These are phyloP conservation scores for Monosporascus sp. DNA, from an alignment of 2,329 filamentous ascomycete genomes.

Conservation along the genomic window DNA sequence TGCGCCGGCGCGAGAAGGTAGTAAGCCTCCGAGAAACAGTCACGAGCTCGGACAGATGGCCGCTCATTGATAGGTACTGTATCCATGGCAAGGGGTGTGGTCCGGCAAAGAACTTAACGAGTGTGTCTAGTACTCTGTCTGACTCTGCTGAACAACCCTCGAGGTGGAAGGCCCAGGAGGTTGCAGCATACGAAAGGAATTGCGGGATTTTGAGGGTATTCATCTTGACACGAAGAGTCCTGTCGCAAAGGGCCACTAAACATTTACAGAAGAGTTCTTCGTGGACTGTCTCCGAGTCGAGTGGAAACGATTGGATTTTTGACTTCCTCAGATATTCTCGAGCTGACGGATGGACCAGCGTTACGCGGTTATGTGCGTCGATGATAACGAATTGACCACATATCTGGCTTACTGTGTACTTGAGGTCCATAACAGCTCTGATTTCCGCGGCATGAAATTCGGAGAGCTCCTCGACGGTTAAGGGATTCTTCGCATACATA, in stretches of 20 bases:
- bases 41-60: constrained; percentile 9
- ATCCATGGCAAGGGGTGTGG: constrained; percentile 18
- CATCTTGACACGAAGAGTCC: constrained; percentile 9
- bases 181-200: constrained; percentile 14
- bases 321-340: constrained; percentile 9
- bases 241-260: constrained; percentile 11
- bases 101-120: constrained; percentile 15
- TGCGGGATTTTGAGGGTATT: constrained; percentile 1
- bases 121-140: constrained; percentile 8
- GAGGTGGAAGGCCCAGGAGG: constrained; percentile 16
- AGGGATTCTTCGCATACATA: constrained; percentile 10
- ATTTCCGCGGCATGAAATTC: constrained; percentile 4
- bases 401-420: constrained; percentile 9
- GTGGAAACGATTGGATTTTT: background rate
- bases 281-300: constrained; percentile 6
- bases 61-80: constrained; percentile 14
- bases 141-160: constrained; percentile 7
- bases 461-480: constrained; percentile 13
- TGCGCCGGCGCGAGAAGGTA: constrained; percentile 1
- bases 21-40: constrained; percentile 6
- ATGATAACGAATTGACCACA: constrained; percentile 16
- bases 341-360: constrained; percentile 11
- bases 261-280: constrained; percentile 11
- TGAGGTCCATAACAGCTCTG: constrained; percentile 10
- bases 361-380: constrained; percentile 8